phyloP scores from a whole-genome alignment of 2,329 filamentous ascomycete species.

The Fusarium nurragi region DNA sequence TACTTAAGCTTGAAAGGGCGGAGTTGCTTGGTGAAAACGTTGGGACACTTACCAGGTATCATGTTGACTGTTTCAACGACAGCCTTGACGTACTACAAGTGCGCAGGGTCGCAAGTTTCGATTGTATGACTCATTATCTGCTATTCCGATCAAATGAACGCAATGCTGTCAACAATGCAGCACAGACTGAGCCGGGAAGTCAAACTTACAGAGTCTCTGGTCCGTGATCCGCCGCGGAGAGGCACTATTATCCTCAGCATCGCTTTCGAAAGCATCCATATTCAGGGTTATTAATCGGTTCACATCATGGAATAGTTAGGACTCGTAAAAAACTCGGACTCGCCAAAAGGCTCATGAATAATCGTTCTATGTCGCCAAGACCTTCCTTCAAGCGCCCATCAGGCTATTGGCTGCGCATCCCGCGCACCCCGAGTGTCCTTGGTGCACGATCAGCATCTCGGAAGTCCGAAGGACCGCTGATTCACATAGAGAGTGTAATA shows the following conservation, averaged over 20 bases:
- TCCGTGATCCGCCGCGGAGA: not conserved
- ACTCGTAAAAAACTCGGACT: not conserved
- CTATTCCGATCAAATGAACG: conserved; percentile 8
- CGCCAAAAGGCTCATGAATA: not conserved
- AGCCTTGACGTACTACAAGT: not conserved
- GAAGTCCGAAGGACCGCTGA: not conserved
- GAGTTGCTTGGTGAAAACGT: conserved; percentile 9
- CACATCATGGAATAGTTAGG: too few species aligned
- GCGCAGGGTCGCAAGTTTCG: conserved; percentile 2
- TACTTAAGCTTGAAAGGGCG: conserved; percentile 10
- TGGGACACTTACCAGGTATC: not conserved
- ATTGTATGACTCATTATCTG: conserved; percentile 16
- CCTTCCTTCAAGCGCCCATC: too few species aligned
- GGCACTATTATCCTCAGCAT: not conserved
- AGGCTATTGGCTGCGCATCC: not conserved
- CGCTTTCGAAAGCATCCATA: not conserved
- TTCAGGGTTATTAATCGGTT: too few species aligned
- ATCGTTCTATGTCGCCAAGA: not conserved
- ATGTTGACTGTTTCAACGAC: conserved; percentile 5
- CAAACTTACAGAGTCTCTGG: conserved; percentile 5
- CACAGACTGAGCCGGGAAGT: not conserved
- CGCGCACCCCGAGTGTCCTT: not conserved
- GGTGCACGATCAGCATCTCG: not conserved
- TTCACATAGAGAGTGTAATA: too few species aligned
- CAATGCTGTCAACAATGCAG: not conserved